Evolutionary conservation across 129 eudicot species (phyloP), one percentile per base, ranked within the genome.

Genomic region (Oenanthe sinensis): DNA sequence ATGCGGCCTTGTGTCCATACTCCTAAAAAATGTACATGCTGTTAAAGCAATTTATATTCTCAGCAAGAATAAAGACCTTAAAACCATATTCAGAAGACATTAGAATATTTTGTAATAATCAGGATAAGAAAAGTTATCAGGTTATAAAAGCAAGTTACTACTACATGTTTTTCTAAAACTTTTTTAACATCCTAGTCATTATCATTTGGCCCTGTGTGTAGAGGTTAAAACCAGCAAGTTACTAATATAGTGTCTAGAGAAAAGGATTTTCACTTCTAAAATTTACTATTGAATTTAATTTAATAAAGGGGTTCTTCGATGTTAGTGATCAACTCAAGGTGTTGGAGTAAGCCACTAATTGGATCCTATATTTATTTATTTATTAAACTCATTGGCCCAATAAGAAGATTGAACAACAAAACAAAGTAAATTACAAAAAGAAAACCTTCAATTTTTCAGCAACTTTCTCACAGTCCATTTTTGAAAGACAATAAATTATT

Each of bases 401-500:
- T 8, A 1, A 36, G 40, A 74, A 15, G 10, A 45, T 13, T 26
- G 39, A 43, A 72, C 8, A 72, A 72, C 30, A 72, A 72, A 71
- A 70, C 6, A 46, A 78, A 65, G 24, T 62, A 28, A 20, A 55
- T 28, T 72, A 37, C 20, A 68, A 33, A 78, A 43, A 49, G 82
- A 60, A 55, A 42, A 91, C 98, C 98, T 88, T 85, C 42, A 94
- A 84, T 83, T 83, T 84, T 81, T 85, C 91, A 79, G 98, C 97
- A 72, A 95, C 93, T 85, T 84, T 95, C 81, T 95, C 98, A 74
- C 98, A 95, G 70, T 95, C 98, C 84, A 84, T 90, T 83, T 96
- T 90, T 36, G 98, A 95, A 80, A 95, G 98, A 85, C 98, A 95
- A 81, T 95, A 95, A 13, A 95, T 85, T 62, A 95, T 95, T 78